Conservation (phyloP, 2,329 filamentous ascomycete genomes). For the Cladosporium austrohemisphaericum region DNA sequence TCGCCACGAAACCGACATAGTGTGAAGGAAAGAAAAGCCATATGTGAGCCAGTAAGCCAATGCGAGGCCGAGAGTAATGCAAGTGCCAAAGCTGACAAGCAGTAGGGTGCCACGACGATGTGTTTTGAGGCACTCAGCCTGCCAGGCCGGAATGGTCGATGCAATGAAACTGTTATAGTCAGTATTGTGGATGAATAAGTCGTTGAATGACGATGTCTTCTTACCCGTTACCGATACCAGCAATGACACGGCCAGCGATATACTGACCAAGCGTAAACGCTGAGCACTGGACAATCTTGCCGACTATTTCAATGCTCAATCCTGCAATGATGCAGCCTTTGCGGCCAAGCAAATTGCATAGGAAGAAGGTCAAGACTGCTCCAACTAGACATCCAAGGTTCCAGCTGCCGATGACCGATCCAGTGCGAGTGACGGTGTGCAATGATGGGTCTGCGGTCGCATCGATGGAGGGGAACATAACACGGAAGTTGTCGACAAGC, state of each 20-base stretch:
- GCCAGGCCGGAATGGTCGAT: conserved; percentile 49
- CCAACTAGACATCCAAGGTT: conserved; percentile 14
- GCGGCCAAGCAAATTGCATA: conserved; percentile 12
- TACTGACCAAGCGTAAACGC: conserved; percentile 42
- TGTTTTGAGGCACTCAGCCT: conserved; percentile 48
- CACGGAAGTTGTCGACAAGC: conserved; percentile 61
- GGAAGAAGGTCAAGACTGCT: conserved; percentile 14
- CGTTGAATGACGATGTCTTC: too few relatives aligned
- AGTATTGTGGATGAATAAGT: neutral
- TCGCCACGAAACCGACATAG: conserved; percentile 11
- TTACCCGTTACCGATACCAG: conserved; percentile 47
- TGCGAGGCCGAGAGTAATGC: conserved; percentile 48
- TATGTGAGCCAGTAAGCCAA: conserved; percentile 49
- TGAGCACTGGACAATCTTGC: conserved; percentile 45
- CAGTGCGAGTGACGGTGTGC: conserved; percentile 38
- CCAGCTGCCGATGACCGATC: conserved; percentile 32
- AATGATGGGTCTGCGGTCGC: conserved; percentile 34
- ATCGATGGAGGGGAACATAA: conserved; percentile 40
- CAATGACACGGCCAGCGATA: conserved; percentile 49
- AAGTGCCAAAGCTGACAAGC: conserved; percentile 43
- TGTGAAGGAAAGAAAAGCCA: conserved; percentile 20
- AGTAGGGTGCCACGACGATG: conserved; percentile 48
- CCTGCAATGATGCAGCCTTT: conserved; percentile 11
- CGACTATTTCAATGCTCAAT: conserved; percentile 43
- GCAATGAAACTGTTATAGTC: conserved; percentile 38